Base-by-base conservation (phyloP, 345 rosid species). In the Gossypium bickii region DNA sequence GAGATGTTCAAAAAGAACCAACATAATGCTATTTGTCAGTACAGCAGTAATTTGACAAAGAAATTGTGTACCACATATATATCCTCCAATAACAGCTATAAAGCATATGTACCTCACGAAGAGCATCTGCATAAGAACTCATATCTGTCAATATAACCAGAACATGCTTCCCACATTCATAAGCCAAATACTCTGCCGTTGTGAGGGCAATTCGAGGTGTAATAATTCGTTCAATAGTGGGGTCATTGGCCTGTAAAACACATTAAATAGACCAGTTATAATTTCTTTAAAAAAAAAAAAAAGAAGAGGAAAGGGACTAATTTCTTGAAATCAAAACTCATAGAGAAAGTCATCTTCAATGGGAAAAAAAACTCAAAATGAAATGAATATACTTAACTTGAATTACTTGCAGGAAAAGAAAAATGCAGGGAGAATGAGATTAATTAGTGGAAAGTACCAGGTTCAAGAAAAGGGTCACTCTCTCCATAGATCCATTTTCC, bases 71-170 rank as follows among this genome's bases (percentile, higher is more conserved):
- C 18, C 52, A 57, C 29, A 22, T 22, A 10, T 51, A 38, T 53
- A 67, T 51, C 65, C 64, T 56, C 20, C 52, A 7, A 56, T 41
- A 48, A 56, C 51, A 71, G 12, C 17, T 6, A 34, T 57, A 71
- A 71, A 34, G 11, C 52, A 62, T 44, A 55, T 77, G 17, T 80
- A 95, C 98, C 99, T 95, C 99, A 79, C 97, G 96, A 86, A 93
- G 98, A 80, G 97, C 98, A 85, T 95, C 99, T 41, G 98, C 99
- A 81, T 93, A 95, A 4, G 99, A 95, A 83, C 99, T 95, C 99
- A 93, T 93, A 78, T 95, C 97, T 0, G 99, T 93, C 67, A 95
- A 89, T 66, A 95, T 95, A 84, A 95, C 99, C 51, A 95, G 96
- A 27, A 95, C 97, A 74, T 95, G 97, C 86, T 95, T 95, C 84